These are phyloP conservation scores for Candida montana DNA, from an alignment of 805 yeast species.

Conservation along the genomic window DNA sequence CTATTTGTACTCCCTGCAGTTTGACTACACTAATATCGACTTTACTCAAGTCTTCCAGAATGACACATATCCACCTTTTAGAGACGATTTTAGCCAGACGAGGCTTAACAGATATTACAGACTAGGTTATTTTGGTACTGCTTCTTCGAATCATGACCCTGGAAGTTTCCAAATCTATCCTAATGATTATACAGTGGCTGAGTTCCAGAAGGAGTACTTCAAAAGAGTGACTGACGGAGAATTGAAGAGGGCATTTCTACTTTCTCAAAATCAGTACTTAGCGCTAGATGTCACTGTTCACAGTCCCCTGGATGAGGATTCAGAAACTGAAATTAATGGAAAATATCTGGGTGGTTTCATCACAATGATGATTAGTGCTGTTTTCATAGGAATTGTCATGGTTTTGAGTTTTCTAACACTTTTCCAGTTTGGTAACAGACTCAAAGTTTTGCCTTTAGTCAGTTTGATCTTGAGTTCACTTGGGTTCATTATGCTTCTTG, in stretches of 20 bases:
- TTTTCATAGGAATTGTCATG: background rate
- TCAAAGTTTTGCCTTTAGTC: background rate
- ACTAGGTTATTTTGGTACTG: constrained; percentile 2
- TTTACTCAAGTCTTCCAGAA: background rate
- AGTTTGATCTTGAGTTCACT: background rate
- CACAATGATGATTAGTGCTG: background rate
- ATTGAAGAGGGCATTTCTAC: background rate
- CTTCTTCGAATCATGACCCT: background rate
- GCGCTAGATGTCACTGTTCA: background rate
- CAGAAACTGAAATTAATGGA: background rate
- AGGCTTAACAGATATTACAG: background rate
- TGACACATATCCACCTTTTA: constrained; percentile 1
- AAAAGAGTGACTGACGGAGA: background rate
- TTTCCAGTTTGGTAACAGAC: background rate
- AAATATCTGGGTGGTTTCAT: constrained; percentile 1
- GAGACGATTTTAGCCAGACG: background rate
- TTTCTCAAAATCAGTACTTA: background rate
- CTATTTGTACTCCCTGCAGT: background rate
- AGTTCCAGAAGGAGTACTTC: background rate
- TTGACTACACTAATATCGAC: constrained; percentile 2
- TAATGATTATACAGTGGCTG: background rate
- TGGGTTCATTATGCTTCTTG: background rate
- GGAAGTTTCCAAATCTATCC: background rate
- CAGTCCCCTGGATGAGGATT: background rate
- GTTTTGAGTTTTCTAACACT: background rate